Percentiles rank a stretch among this genome's conserved stretches.
phyloP scores from a whole-genome alignment of 2,329 filamentous ascomycete species.

The Lecanoromycetidae sp. region DNA sequence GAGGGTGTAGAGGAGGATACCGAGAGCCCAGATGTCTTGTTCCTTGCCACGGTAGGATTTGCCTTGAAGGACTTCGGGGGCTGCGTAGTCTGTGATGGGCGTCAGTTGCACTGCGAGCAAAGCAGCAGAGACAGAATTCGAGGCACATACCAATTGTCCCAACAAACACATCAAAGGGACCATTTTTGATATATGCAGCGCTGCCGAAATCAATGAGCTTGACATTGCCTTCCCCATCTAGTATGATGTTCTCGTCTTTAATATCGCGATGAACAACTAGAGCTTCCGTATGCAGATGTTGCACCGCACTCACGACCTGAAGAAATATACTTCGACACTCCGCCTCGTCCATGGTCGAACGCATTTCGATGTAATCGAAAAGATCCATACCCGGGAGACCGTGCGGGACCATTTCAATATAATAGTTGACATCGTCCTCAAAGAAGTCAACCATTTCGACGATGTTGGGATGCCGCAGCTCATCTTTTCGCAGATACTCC shows the following conservation, averaged over 20 bases:
- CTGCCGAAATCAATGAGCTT: slow-evolving; percentile 98
- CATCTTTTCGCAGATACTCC: slow-evolving; percentile 73
- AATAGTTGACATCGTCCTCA: slow-evolving; percentile 65
- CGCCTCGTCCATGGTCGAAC: slow-evolving; percentile 88
- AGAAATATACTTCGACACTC: slow-evolving; percentile 93
- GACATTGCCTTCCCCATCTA: slow-evolving; percentile 89
- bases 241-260: slow-evolving; percentile 95
- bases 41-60: slow-evolving; percentile 88
- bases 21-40: slow-evolving; percentile 96
- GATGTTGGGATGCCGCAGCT: slow-evolving; percentile 51
- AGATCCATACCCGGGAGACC: slow-evolving; percentile 95
- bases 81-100: slow-evolving; percentile 67
- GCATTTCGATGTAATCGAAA: slow-evolving; percentile 96
- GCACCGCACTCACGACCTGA: slow-evolving; percentile 78
- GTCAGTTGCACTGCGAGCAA: slow-evolving; percentile 12
- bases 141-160: slow-evolving; percentile 94
- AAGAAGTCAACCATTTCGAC: slow-evolving; percentile 60
- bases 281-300: slow-evolving; percentile 83
- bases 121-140: slow-evolving; percentile 11
- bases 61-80: slow-evolving; percentile 91
- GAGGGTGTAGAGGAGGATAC: slow-evolving; percentile 94
- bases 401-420: slow-evolving; percentile 96
- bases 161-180: slow-evolving; percentile 97
- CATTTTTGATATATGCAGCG: slow-evolving; percentile 95
- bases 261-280: slow-evolving; percentile 93